Conservation (phyloP, 495 filamentous ascomycete genomes). For the Talaromyces nanjingensis region DNA sequence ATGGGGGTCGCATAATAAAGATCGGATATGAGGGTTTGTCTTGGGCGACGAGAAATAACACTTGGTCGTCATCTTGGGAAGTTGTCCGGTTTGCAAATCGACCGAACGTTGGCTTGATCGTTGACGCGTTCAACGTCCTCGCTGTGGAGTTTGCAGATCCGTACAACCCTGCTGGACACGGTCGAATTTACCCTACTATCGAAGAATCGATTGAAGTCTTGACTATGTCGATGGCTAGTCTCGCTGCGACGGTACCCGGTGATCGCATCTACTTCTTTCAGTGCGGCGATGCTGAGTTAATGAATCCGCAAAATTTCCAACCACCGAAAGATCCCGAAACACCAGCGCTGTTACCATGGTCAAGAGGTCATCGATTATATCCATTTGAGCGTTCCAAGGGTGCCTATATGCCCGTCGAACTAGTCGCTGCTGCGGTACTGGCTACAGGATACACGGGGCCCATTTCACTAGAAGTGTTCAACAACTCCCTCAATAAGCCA, state of each 20-base stretch:
- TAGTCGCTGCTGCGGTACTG: slow-evolving; percentile 54
- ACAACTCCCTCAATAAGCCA: slow-evolving; percentile 19
- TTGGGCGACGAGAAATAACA: slow-evolving; percentile 53
- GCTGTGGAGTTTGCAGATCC: slow-evolving; percentile 66
- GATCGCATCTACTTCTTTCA: slow-evolving; percentile 68
- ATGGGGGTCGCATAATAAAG: slow-evolving; percentile 22
- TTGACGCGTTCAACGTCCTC: slow-evolving; percentile 64
- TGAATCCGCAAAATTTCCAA: slow-evolving; percentile 32
- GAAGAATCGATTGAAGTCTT: slow-evolving; percentile 20
- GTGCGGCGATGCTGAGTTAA: slow-evolving; percentile 57
- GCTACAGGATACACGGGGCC: slow-evolving; percentile 56
- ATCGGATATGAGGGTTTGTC: slow-evolving; percentile 38
- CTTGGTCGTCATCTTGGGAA: slow-evolving; percentile 54
- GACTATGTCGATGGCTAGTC: slow-evolving; percentile 30
- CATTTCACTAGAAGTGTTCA: slow-evolving; percentile 61
- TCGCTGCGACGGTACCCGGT: slow-evolving; percentile 45
- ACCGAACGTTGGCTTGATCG: slow-evolving; percentile 55
- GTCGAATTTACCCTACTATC: slow-evolving; percentile 18
- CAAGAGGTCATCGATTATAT: slow-evolving; percentile 40
- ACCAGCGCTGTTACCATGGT: slow-evolving; percentile 26
- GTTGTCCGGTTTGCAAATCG: slow-evolving; percentile 49
- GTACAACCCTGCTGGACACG: slow-evolving; percentile 22
- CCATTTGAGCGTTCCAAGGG: slow-evolving; percentile 42
- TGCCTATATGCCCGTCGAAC: slow-evolving; percentile 56
- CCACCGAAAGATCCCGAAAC: slow-evolving; percentile 16